Conservation (phyloP, 2,329 filamentous ascomycete genomes). For the Fusarium nisikadoi region DNA sequence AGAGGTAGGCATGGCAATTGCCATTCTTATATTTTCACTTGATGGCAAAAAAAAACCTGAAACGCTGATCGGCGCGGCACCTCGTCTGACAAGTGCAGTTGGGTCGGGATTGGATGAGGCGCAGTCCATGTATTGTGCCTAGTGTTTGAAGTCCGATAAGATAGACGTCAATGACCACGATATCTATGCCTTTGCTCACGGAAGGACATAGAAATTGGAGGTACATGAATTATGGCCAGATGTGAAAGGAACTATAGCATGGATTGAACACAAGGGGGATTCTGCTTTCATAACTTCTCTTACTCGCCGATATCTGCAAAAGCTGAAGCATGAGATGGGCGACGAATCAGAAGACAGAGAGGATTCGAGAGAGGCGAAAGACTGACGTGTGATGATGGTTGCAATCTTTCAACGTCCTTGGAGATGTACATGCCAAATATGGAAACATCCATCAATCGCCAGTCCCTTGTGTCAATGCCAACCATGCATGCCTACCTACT, state of each 20-base stretch:
- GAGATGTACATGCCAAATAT: conserved; percentile 29
- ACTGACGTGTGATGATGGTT: conserved; percentile 36
- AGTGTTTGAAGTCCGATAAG: conserved; percentile 25
- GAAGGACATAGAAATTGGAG: neutral
- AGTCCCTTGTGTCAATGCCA: conserved; percentile 18
- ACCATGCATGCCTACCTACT: conserved; percentile 1
- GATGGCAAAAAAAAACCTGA: conserved; percentile 34
- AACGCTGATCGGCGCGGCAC: conserved; percentile 35
- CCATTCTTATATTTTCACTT: conserved; percentile 17
- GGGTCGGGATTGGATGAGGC: conserved; percentile 23
- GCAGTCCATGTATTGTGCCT: neutral
- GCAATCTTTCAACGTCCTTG: conserved; percentile 16
- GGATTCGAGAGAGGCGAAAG: conserved; percentile 1
- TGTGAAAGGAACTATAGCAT: neutral
- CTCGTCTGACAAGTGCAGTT: conserved; percentile 24
- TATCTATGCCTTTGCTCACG: neutral
- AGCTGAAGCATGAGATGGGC: neutral
- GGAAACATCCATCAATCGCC: conserved; percentile 18
- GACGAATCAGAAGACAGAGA: neutral
- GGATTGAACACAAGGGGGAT: too few relatives aligned
- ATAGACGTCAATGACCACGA: neutral
- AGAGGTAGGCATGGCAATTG: conserved; percentile 5
- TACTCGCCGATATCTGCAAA: neutral
- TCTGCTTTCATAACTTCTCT: neutral
- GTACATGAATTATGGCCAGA: neutral